These are phyloP conservation scores for Solanum hybrid DNA, from an alignment of 305 asterid species.

Conservation along the genomic window DNA sequence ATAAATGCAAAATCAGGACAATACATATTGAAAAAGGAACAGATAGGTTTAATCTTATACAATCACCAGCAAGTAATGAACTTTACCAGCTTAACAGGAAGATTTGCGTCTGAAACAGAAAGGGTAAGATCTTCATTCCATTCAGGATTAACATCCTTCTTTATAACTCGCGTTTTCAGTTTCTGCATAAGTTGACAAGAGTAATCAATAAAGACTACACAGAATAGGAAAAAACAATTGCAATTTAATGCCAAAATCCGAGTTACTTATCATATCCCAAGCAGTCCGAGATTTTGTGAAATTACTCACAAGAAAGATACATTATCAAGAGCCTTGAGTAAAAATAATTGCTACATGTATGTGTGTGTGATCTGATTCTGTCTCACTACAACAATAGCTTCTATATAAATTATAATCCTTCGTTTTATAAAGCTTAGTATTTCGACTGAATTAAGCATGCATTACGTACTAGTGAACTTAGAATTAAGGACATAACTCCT, in stretches of 20 bases:
- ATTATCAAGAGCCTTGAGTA: neutral
- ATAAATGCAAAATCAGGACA: neutral
- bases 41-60: neutral
- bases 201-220: neutral
- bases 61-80: neutral
- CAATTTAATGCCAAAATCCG: neutral
- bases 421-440: neutral
- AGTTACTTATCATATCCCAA: neutral
- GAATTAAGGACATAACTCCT: neutral
- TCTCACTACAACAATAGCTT: neutral
- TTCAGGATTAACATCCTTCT: slow-evolving; percentile 61
- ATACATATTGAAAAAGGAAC: neutral
- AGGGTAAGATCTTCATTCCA: slow-evolving; percentile 83
- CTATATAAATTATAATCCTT: neutral
- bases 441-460: neutral
- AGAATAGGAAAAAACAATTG: neutral
- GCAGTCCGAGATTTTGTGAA: neutral
- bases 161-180: slow-evolving; percentile 66
- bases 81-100: slow-evolving; percentile 51
- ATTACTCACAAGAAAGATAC: neutral
- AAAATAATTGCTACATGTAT: neutral
- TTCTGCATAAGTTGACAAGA: slow-evolving; percentile 29
- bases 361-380: neutral
- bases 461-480: neutral
- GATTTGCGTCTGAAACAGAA: slow-evolving; percentile 39